Percentiles rank a stretch among this genome's conserved stretches.
Conservation (phyloP, 2,329 filamentous ascomycete species). For the Pseudogymnoascus sp. region DNA sequence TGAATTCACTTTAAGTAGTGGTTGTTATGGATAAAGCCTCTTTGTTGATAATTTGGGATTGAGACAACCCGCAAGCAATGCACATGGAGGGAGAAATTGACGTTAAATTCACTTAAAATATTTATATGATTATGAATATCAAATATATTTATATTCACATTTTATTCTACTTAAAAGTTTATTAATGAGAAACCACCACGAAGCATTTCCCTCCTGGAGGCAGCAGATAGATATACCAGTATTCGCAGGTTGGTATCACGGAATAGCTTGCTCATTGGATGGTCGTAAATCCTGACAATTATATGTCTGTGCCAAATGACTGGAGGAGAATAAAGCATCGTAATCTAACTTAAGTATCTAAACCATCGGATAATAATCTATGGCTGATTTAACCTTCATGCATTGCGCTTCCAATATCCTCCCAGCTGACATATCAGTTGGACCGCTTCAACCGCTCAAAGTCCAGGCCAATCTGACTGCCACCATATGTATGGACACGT, state of each 20-base stretch:
- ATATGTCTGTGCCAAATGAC: constrained; percentile 6
- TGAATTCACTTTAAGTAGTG: neutral
- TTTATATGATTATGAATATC: neutral
- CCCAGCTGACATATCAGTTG: constrained; percentile 4
- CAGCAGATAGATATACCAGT: neutral
- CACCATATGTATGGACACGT: constrained; percentile 6
- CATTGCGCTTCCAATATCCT: constrained; percentile 7
- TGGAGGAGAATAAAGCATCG: constrained; percentile 6
- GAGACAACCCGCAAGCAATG: neutral
- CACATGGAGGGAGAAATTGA: neutral
- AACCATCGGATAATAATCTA: constrained; percentile 6
- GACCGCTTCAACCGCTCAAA: neutral
- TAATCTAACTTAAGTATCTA: constrained; percentile 9
- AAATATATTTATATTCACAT: neutral
- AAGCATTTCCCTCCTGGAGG: too few species aligned
- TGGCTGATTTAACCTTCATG: constrained; percentile 8
- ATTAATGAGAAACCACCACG: neutral
- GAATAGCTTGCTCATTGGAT: neutral
- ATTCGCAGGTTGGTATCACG: neutral
- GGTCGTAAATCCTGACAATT: neutral
- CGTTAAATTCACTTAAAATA: neutral
- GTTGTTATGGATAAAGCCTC: neutral
- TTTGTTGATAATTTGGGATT: neutral
- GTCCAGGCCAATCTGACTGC: constrained; percentile 5
- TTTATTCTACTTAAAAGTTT: neutral